Evolutionary conservation across 2,329 filamentous ascomycete genomes (phyloP).

Genomic region (Pseudopithomyces chartarum): DNA sequence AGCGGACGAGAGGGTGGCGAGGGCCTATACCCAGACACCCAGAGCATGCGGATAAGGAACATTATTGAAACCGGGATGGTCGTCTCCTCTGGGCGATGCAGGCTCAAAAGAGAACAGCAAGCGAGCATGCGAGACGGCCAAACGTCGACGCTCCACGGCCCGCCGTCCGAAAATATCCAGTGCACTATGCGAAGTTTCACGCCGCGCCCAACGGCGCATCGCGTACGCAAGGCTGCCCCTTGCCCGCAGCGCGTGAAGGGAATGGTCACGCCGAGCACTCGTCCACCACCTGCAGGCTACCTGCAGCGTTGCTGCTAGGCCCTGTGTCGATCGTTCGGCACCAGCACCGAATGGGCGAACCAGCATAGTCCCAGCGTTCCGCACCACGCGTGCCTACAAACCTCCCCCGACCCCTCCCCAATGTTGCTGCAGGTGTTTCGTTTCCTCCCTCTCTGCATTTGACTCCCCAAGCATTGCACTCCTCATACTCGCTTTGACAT

Average conservation of each 20-base stretch:
- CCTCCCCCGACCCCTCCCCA: conserved; percentile 24
- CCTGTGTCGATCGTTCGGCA: conserved; percentile 5
- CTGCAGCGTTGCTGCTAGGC: background rate
- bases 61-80: conserved; percentile 6
- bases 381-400: conserved; percentile 25
- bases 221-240: background rate
- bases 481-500: background rate
- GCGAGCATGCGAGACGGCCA: conserved; percentile 3
- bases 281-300: background rate
- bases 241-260: background rate
- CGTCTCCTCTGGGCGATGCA: conserved; percentile 1
- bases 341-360: conserved; percentile 3
- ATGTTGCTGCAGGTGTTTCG: conserved; percentile 21
- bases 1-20: too few species aligned
- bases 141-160: background rate
- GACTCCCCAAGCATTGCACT: conserved; percentile 25
- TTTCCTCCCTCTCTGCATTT: conserved; percentile 4
- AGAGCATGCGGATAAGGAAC: background rate
- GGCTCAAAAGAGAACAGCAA: background rate
- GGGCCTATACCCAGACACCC: background rate
- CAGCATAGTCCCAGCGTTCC: conserved; percentile 4
- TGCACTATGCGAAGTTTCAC: background rate
- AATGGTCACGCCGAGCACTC: background rate
- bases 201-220: background rate
- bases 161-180: conserved; percentile 8